A percentile compares a stretch with the other conserved stretches of the same genome.
Evolutionary conservation across 345 rosid species (phyloP).

Genomic region (Salix koriyanagi): DNA sequence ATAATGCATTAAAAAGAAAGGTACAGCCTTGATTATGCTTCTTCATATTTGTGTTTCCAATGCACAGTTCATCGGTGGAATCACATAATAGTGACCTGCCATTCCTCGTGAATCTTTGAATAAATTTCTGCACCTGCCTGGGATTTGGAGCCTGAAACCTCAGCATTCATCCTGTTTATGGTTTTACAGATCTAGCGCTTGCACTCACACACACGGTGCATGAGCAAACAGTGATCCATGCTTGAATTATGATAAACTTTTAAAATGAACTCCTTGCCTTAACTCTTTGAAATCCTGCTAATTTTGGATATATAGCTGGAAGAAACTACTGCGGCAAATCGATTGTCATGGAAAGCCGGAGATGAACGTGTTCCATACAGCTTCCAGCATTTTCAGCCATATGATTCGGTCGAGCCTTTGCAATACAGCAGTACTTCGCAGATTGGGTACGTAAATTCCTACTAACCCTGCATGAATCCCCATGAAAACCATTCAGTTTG

Average conservation of each 20-base stretch:
- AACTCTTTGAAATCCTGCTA: too few species aligned
- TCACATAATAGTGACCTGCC: too few species aligned
- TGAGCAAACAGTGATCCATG: too few species aligned
- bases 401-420: conserved; percentile 2
- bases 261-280: too few species aligned
- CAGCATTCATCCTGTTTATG: too few species aligned
- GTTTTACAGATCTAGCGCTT: too few species aligned
- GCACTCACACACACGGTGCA: too few species aligned
- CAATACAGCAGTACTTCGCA: not conserved
- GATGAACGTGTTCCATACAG: conserved; percentile 7
- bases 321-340: conserved; percentile 5
- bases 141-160: too few species aligned
- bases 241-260: too few species aligned
- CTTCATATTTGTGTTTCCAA: not conserved
- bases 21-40: not conserved
- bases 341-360: conserved; percentile 12
- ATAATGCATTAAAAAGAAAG: conserved; percentile 25
- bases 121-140: too few species aligned
- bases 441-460: not conserved
- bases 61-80: too few species aligned
- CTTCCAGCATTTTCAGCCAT: conserved; percentile 3
- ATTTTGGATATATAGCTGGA: conserved; percentile 16
- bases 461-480: not conserved
- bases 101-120: too few species aligned
- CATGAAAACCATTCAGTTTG: not conserved